Evolutionary conservation across 2,329 filamentous ascomycete genomes (phyloP), one percentile per base, ranked within the genome.

Genomic region (Teratosphaeriaceae sp.): DNA sequence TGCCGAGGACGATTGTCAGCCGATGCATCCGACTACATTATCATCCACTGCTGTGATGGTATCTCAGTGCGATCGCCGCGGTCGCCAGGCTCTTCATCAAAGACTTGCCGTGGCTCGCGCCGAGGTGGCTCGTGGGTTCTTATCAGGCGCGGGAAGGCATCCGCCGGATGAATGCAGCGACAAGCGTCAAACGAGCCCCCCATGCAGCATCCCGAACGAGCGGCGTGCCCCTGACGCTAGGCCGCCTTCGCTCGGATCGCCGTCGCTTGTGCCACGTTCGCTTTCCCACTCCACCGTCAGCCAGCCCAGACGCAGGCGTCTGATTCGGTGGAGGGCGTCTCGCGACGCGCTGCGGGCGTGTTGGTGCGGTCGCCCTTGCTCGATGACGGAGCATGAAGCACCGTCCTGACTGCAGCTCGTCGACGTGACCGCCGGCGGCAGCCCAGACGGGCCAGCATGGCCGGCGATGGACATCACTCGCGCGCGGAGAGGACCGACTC

Each of bases 191-290:
- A n/a, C n/a, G n/a, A n/a, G n/a, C n/a, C n/a, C n/a, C n/a, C n/a
- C n/a, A n/a, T 35, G 7, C 31, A 35, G 9, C n/a, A 4, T 35
- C 31, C 31, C 8, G 19, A 21, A 35, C n/a, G n/a, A 21, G 31
- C 31, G 31, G n/a, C 19, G 31, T 35, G 31, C 31, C 31, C 31
- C 31, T 35, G 31, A 35, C 15, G 8, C 24, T 35, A 35, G 31
- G 5, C 15, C 16, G 16, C 8, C 8, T 27, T 8, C n/a, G 24
- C n/a, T 27, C 8, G 24, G 8, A 30, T 30, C 27, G 27, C 13
- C 27, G 27, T n/a, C 13, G 27, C 4, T 13, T 13, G 12, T 6
- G 27, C 5, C 5, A 30, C 27, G 6, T n/a, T 11, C 27, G 27
- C 27, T 12, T 30, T 30, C 12, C 27, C 27, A 35, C 4, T 35